Conservation (phyloP, 2,329 filamentous ascomycete genomes). For the Phialemonium atrogriseum region DNA sequence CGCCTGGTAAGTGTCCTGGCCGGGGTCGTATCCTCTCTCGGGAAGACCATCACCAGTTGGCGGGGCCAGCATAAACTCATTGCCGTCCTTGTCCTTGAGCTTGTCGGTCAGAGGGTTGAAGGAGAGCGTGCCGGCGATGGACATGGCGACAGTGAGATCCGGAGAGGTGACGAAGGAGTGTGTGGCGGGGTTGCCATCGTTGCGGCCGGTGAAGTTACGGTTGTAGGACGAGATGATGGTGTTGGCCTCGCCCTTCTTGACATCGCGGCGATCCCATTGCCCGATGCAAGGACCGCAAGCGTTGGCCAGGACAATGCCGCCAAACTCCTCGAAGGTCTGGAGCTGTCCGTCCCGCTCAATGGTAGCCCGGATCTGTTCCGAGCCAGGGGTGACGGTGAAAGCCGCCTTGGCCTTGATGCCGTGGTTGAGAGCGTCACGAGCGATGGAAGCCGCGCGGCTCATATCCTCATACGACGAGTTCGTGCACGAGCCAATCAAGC, state of each 20-base stretch:
- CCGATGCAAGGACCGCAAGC: constrained; percentile 90
- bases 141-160: constrained; percentile 33
- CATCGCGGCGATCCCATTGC: constrained; percentile 90
- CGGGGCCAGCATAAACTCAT: constrained; percentile 81
- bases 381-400: constrained; percentile 94
- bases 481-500: constrained; percentile 96
- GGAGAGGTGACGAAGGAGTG: constrained; percentile 67
- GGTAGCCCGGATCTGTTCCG: constrained; percentile 92
- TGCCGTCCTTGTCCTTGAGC: constrained; percentile 91
- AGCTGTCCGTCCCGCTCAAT: constrained; percentile 87
- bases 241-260: constrained; percentile 93
- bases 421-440: constrained; percentile 81
- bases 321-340: constrained; percentile 91
- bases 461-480: constrained; percentile 86
- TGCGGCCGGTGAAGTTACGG: constrained; percentile 98
- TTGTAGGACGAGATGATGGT: constrained; percentile 99
- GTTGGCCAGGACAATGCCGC: constrained; percentile 89
- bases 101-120: constrained; percentile 95
- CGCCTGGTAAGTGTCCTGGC: constrained; percentile 90
- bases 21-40: constrained; percentile 71
- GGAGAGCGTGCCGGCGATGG: constrained; percentile 39
- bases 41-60: constrained; percentile 80
- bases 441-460: constrained; percentile 86
- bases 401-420: constrained; percentile 88
- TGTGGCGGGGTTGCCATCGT: constrained; percentile 71